Percentiles rank a stretch among this genome's conserved stretches.
phyloP scores from a whole-genome alignment of 2,329 filamentous ascomycete genomes.

The Passalora sequoiae region DNA sequence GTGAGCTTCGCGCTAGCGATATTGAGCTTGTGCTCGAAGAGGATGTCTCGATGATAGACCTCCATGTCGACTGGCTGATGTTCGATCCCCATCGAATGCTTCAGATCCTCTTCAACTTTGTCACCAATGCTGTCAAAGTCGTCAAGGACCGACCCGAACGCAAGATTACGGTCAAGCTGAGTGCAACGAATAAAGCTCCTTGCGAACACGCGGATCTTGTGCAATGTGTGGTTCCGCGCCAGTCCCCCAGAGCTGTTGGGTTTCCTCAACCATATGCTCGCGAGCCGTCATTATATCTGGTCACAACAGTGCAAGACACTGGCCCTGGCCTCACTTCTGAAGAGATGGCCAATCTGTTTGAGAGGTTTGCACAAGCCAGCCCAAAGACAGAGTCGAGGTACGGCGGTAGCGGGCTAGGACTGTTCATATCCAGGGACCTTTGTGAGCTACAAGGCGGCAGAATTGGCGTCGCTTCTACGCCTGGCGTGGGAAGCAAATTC shows the following conservation, averaged over 20 bases:
- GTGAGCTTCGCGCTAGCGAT: slow-evolving; percentile 33
- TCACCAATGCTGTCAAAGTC: slow-evolving; percentile 45
- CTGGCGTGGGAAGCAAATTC: slow-evolving; percentile 59
- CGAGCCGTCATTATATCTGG: slow-evolving; percentile 29
- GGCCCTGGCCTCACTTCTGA: slow-evolving; percentile 37
- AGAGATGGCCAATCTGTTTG: slow-evolving; percentile 51
- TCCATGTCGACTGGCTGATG: slow-evolving; percentile 23
- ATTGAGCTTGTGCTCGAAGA: slow-evolving; percentile 25
- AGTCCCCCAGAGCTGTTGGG: slow-evolving; percentile 27
- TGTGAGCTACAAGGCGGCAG: slow-evolving; percentile 66
- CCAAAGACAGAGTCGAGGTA: slow-evolving; percentile 63
- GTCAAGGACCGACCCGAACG: slow-evolving; percentile 34
- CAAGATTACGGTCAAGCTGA: slow-evolving; percentile 31
- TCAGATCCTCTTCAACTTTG: slow-evolving; percentile 36
- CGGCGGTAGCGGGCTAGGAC: slow-evolving; percentile 62
- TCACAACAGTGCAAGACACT: slow-evolving; percentile 36
- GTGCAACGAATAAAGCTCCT: slow-evolving; percentile 25
- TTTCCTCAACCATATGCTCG: slow-evolving; percentile 8
- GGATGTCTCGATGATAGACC: slow-evolving; percentile 9
- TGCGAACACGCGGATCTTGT: slow-evolving; percentile 38
- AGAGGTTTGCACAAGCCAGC: slow-evolving; percentile 63
- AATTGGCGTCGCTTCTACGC: slow-evolving; percentile 58
- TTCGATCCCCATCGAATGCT: slow-evolving; percentile 29
- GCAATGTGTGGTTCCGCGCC: slow-evolving; percentile 35
- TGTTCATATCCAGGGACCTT: slow-evolving; percentile 63